phyloP scores from a whole-genome alignment of 331 rosid genomes.

The Prunus yedoensis region DNA sequence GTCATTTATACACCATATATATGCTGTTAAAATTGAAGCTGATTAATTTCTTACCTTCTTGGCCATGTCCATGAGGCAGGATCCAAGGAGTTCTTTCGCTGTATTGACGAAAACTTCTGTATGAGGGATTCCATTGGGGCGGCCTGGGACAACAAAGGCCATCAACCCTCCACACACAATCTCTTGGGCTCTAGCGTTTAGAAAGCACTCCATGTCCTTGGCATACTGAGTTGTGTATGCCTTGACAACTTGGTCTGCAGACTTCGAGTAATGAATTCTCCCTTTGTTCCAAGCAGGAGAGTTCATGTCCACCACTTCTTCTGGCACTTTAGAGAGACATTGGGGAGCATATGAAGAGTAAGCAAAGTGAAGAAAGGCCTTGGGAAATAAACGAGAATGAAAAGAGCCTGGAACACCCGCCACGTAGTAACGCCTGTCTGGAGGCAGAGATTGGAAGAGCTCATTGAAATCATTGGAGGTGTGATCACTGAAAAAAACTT shows the following conservation, averaged over 20 bases:
- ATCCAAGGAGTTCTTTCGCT: background rate
- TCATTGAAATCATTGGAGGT: slow-evolving; percentile 18
- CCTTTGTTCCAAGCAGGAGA: slow-evolving; percentile 33
- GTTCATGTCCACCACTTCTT: background rate
- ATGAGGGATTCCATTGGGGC: background rate
- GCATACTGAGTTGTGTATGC: slow-evolving; percentile 19
- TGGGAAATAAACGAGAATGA: slow-evolving; percentile 9
- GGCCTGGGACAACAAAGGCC: slow-evolving; percentile 16
- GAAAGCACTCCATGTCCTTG: slow-evolving; percentile 14
- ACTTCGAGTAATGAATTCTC: slow-evolving; percentile 8
- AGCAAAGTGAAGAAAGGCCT: slow-evolving; percentile 19
- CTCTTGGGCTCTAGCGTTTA: slow-evolving; percentile 26
- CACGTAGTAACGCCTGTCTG: background rate
- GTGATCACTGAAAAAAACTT: slow-evolving; percentile 16
- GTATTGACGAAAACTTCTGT: background rate
- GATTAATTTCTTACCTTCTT: slow-evolving; percentile 14
- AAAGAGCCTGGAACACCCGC: slow-evolving; percentile 21
- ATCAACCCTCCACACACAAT: slow-evolving; percentile 22
- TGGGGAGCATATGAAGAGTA: slow-evolving; percentile 29
- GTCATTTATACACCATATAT: no score
- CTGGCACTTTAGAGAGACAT: slow-evolving; percentile 18
- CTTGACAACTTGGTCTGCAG: slow-evolving; percentile 3
- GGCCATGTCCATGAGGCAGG: slow-evolving; percentile 23
- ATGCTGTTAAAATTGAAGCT: background rate
- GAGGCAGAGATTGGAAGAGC: slow-evolving; percentile 20